A percentile compares a stretch with the other conserved stretches of the same genome.
Evolutionary conservation across 305 asterid species (phyloP).

Genomic region (Ruellia speciosa): DNA sequence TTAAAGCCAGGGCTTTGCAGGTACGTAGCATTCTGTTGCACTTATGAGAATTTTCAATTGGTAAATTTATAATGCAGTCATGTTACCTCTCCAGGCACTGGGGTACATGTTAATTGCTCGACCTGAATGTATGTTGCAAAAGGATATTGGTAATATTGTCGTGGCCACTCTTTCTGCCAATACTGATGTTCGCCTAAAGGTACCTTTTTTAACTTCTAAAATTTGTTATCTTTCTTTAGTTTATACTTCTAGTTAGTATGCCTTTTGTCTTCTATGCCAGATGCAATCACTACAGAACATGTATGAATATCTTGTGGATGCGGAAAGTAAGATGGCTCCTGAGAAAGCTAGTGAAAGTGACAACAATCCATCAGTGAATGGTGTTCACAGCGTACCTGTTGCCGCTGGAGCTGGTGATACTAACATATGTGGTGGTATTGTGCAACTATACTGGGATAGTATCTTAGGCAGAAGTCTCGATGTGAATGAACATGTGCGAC

Average conservation of each 20-base stretch:
- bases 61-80: conserved; percentile 21
- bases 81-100: conserved; percentile 61
- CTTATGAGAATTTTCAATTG: conserved; percentile 10
- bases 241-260: conserved; percentile 18
- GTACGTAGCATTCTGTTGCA: conserved; percentile 26
- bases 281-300: conserved; percentile 93
- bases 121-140: conserved; percentile 88
- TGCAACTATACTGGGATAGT: conserved; percentile 80
- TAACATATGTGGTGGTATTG: conserved; percentile 90
- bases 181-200: conserved; percentile 79
- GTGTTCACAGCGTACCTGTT: conserved; percentile 71
- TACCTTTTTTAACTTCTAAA: conserved; percentile 25
- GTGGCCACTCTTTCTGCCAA: conserved; percentile 60
- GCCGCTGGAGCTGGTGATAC: conserved; percentile 99
- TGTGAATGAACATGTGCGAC: conserved; percentile 78
- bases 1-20: conserved; percentile 91
- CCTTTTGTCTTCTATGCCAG: conserved; percentile 42
- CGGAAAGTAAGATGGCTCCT: conserved; percentile 79
- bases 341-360: conserved; percentile 48
- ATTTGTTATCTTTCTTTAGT: conserved; percentile 19
- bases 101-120: conserved; percentile 87
- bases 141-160: conserved; percentile 65
- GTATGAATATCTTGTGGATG: conserved; percentile 91
- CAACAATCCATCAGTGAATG: conserved; percentile 37
- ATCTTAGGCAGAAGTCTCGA: conserved; percentile 80